phyloP scores from a whole-genome alignment of 257 asterid genomes.

The Striga asiatica region DNA sequence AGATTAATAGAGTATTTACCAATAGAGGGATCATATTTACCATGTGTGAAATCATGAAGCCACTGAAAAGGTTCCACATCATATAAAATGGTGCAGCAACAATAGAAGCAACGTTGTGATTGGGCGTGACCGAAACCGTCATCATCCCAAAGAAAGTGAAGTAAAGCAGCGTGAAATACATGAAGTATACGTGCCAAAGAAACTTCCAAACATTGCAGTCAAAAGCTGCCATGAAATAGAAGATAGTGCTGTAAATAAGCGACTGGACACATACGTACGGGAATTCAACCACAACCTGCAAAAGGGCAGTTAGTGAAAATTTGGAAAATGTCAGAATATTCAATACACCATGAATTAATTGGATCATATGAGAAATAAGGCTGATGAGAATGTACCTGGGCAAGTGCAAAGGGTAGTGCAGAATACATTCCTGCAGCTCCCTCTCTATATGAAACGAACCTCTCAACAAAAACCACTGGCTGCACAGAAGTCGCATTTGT shows the following conservation, averaged over 20 bases:
- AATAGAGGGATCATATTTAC: constrained; percentile 14
- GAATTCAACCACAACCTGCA: constrained; percentile 70
- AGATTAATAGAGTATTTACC: neutral
- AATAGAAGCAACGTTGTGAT: constrained; percentile 62
- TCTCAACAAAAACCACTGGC: constrained; percentile 70
- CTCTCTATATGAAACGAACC: constrained; percentile 74
- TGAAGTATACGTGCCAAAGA: constrained; percentile 62
- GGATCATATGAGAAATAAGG: neutral
- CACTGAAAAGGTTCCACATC: constrained; percentile 86
- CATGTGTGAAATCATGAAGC: constrained; percentile 63
- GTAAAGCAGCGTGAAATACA: constrained; percentile 68
- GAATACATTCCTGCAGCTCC: constrained; percentile 97
- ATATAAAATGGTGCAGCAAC: constrained; percentile 68
- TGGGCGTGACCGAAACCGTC: constrained; percentile 69
- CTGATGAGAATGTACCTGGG: constrained; percentile 39
- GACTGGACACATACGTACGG: constrained; percentile 70
- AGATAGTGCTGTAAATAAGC: constrained; percentile 53
- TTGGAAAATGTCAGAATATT: neutral
- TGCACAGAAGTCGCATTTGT: constrained; percentile 75
- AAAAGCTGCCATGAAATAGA: constrained; percentile 76
- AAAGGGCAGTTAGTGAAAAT: neutral
- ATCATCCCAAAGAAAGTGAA: constrained; percentile 90
- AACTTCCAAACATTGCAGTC: constrained; percentile 64
- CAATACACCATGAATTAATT: neutral
- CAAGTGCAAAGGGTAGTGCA: constrained; percentile 83